Conservation (phyloP, 345 rosid genomes). For the Gossypium herbaceum region DNA sequence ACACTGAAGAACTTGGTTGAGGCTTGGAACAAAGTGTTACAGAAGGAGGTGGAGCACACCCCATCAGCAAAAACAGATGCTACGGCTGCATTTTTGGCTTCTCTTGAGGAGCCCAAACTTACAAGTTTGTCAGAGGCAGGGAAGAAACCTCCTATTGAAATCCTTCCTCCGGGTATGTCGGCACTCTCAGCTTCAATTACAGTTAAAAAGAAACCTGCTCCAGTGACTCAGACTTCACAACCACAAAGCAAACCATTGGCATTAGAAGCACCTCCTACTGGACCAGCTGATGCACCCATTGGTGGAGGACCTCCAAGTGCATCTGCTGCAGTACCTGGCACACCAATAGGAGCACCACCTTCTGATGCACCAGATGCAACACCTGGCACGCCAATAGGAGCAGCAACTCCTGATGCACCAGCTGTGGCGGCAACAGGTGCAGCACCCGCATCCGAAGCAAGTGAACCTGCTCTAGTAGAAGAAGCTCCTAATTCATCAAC, state of each 20-base stretch:
- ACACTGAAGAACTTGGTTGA: conserved; percentile 82
- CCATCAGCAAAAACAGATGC: conserved; percentile 87
- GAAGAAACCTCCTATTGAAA: conserved; percentile 80
- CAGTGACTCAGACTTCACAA: conserved; percentile 39
- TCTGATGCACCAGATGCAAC: conserved; percentile 24
- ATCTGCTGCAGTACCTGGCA: conserved; percentile 23
- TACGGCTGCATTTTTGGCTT: conserved; percentile 85
- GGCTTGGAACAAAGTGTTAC: conserved; percentile 88
- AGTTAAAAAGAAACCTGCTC: conserved; percentile 63
- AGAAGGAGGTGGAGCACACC: conserved; percentile 79
- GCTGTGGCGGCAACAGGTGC: conserved; percentile 16
- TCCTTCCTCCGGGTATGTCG: conserved; percentile 93
- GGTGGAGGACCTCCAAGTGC: conserved; percentile 27
- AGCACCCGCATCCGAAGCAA: conserved; percentile 28
- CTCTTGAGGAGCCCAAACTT: conserved; percentile 88
- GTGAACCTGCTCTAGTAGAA: conserved; percentile 37
- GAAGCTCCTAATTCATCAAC: conserved; percentile 29
- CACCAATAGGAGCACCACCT: conserved; percentile 29
- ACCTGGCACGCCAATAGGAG: conserved; percentile 20
- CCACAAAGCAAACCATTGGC: conserved; percentile 55
- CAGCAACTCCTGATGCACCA: conserved; percentile 16
- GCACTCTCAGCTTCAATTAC: conserved; percentile 74
- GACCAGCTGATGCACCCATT: conserved; percentile 26
- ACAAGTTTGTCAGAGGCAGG: conserved; percentile 87
- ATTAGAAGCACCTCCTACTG: conserved; percentile 61